These are phyloP conservation scores for Adansonia digitata DNA, from an alignment of 345 rosid genomes.

Conservation along the genomic window DNA sequence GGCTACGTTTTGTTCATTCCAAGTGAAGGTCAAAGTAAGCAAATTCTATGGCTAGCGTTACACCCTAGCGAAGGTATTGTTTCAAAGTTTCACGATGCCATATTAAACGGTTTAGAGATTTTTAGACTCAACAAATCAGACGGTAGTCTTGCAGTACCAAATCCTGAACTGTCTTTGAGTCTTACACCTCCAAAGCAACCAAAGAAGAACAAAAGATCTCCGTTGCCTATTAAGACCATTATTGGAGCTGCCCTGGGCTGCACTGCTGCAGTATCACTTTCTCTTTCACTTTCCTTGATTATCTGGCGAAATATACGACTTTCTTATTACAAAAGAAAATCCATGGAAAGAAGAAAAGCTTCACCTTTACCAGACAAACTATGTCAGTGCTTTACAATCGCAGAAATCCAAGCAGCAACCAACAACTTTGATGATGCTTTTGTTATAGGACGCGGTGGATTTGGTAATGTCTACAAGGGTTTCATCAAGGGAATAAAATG, in stretches of 20 bases:
- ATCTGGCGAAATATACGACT: neutral
- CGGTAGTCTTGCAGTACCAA: constrained; percentile 31
- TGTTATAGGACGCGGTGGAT: constrained; percentile 30
- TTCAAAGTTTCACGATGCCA: constrained; percentile 24
- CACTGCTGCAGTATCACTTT: neutral
- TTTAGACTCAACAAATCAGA: constrained; percentile 19
- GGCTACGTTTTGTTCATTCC: constrained; percentile 20
- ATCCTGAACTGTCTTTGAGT: constrained; percentile 17
- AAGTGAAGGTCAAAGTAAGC: neutral
- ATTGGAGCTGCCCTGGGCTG: neutral
- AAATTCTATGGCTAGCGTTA: constrained; percentile 20
- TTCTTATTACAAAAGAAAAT: neutral
- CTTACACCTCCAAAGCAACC: neutral
- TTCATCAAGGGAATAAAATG: constrained; percentile 21
- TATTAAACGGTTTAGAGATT: constrained; percentile 36
- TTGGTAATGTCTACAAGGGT: constrained; percentile 31
- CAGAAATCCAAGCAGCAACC: constrained; percentile 2
- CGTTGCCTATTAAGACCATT: neutral
- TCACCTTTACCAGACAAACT: neutral
- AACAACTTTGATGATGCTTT: constrained; percentile 27
- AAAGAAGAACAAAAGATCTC: neutral
- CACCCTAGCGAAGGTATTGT: neutral
- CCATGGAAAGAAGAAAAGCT: neutral
- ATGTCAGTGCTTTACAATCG: neutral
- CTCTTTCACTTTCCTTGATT: neutral